Evolutionary conservation across 2,329 filamentous ascomycete species (phyloP), one percentile per base, ranked within the genome.

Genomic region (Talaromyces funiculosus): DNA sequence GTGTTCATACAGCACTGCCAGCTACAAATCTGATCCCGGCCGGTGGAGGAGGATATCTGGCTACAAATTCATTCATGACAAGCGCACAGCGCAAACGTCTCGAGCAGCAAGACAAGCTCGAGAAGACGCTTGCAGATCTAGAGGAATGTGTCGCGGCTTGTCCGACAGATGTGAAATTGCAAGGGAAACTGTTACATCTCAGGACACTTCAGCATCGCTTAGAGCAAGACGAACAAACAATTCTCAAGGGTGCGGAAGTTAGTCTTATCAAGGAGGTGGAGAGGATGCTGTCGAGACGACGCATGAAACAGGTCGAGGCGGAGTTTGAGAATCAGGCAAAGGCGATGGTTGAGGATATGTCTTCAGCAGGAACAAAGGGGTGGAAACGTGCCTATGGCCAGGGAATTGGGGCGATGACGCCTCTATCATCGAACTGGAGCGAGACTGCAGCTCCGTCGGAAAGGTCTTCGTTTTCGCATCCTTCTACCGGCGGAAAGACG

Each of bases 401-500:
- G 6, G 18, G 29, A 20, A 53, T 8, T 5, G n/a, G 38, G 26
- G 43, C 9, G 22, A 40, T 43, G n/a, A 20, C 47, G 29, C 47
- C 47, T 33, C n/a, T 20, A 8, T 33, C 29, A 14, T 51, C n/a
- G 6, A 6, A 20, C 5, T 35, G 47, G 29, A 33, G 29, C 10
- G 47, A 51, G 9, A 22, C 26, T 14, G n/a, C 4, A n/a, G 10
- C 29, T 14, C 3, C 12, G 20, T 40, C 33, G 35, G 20, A 33
- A 18, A 33, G 20, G 14, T 54, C 33, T 22, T 54, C 51, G 6
- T 38, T 40, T 26, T 59, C 33, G 18, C 45, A 43, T 40, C 47
- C 59, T 33, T 53, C 59, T 33, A 53, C 45, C 8, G 53, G 53
- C 1, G 59, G 59, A 3, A 61, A 61, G 47, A 57, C 53, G 20